Evolutionary conservation across 2,329 filamentous ascomycete genomes (phyloP).

Genomic region (Epichloe baconii): DNA sequence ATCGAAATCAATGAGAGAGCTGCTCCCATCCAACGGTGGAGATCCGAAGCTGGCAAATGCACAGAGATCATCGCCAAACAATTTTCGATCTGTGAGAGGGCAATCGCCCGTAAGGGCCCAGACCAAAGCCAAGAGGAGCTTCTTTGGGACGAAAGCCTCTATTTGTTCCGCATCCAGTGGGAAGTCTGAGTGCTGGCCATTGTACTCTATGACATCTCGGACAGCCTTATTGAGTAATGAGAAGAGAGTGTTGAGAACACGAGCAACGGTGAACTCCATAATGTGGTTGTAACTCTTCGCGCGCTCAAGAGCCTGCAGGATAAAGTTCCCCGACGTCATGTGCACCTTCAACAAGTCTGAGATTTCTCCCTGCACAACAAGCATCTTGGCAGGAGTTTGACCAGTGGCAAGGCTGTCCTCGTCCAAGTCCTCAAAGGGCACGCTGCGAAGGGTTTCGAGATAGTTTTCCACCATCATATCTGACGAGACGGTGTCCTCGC

Average conservation of each 20-base stretch:
- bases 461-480: conserved; percentile 91
- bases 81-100: conserved; percentile 72
- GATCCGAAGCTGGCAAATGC: conserved; percentile 76
- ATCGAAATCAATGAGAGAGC: conserved; percentile 91
- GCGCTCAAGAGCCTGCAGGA: conserved; percentile 61
- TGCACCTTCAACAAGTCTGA: conserved; percentile 67
- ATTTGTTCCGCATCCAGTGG: conserved; percentile 81
- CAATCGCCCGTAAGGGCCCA: conserved; percentile 97
- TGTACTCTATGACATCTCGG: conserved; percentile 88
- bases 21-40: conserved; percentile 62
- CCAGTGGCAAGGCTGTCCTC: conserved; percentile 74
- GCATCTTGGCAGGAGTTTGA: conserved; percentile 62
- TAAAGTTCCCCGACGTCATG: conserved; percentile 67
- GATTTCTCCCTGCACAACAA: conserved; percentile 65
- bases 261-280: conserved; percentile 92
- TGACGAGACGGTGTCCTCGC: conserved; percentile 88
- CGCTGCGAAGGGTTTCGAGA: conserved; percentile 65
- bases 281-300: conserved; percentile 81
- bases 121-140: conserved; percentile 78
- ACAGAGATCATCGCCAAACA: conserved; percentile 74
- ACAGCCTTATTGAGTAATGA: conserved; percentile 91
- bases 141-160: conserved; percentile 84
- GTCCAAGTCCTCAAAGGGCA: conserved; percentile 87
- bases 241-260: conserved; percentile 85
- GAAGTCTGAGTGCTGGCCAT: conserved; percentile 87